phyloP scores from a whole-genome alignment of 169 alveolate species.

The Cardiosporidium cionae region DNA sequence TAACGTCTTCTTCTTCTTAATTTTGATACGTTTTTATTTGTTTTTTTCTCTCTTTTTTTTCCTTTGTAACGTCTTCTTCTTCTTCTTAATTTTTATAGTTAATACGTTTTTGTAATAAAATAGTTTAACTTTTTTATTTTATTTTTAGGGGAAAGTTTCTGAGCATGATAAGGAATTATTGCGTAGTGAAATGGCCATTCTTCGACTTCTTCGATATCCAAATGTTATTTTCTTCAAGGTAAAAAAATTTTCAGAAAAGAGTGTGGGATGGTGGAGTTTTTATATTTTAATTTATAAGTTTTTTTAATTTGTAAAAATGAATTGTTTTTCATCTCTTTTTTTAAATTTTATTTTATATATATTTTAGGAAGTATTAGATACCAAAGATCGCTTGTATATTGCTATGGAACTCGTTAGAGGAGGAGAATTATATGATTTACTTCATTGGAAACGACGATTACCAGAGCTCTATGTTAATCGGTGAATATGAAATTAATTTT shows the following conservation, averaged over 20 bases:
- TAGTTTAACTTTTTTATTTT: too few species aligned
- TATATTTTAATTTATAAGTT: too few species aligned
- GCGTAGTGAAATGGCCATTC: conserved; percentile 72
- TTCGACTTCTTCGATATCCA: conserved; percentile 66
- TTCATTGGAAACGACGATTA: conserved; percentile 45
- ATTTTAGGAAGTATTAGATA: conserved; percentile 61
- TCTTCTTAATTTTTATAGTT: background rate
- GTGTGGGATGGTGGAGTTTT: too few species aligned
- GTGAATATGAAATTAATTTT: too few species aligned
- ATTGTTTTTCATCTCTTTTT: too few species aligned
- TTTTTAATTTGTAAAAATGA: too few species aligned
- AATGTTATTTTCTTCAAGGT: conserved; percentile 69
- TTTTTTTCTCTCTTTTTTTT: background rate
- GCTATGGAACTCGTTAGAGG: conserved; percentile 80
- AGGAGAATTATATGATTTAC: conserved; percentile 70
- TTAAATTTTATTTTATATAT: too few species aligned
- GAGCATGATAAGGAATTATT: conserved; percentile 66
- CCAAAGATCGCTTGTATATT: conserved; percentile 65
- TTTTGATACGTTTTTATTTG: background rate
- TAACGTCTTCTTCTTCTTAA: too few species aligned
- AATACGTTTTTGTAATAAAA: background rate
- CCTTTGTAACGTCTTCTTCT: background rate
- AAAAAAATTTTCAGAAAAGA: too few species aligned
- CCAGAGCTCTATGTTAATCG: conserved; percentile 62
- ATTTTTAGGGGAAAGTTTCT: conserved; percentile 36